Base-by-base conservation (phyloP, 139 green algal species). In the Asterochloris erici region DNA sequence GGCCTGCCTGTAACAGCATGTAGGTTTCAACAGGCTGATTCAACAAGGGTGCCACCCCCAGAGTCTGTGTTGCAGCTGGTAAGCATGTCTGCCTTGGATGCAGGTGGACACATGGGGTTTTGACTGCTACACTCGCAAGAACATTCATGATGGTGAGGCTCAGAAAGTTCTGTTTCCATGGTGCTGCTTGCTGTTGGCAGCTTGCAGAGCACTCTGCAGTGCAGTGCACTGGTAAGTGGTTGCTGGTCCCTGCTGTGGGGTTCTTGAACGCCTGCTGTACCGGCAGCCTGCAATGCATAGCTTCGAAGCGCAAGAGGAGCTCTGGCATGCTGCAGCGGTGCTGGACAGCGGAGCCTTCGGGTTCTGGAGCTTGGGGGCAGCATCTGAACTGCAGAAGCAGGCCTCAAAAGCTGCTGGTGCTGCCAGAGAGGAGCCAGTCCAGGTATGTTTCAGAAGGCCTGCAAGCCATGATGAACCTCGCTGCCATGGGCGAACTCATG, bases 71-170 rank as follows among this genome's bases (percentile, higher is more conserved):
- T 54, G 38, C 6, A 54, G 38, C 38, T 54, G 38, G 2, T 54
- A 10, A 54, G 38, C 38, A 54, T 54, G 38, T 54, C 38, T 54
- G 38, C 38, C 38, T 54, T 54, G 38, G 38, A 6, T 54, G 38
- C 38, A 54, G 38, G 38, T 94, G 54, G 86, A 97, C 86, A 84
- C 85, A 63, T 97, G 94, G 94, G 94, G 94, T 75, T 92, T 97
- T 79, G 94, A 97, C 90, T 95, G 91, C 83, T 97, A 97, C 83
- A 95, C 91, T 1, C 87, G 93, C 16, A 76, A 85, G 29, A 96
- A 96, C 90, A 91, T 97, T 17, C 87, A 89, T 27, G 91, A 96
- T 47, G 93, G 86, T 93, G 74, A 15, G 62, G 27, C 38, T 63
- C 26, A 16, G 26, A 24, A 70, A 2, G 13, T 68, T 15, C 11